Percentiles rank a stretch among this genome's conserved stretches.
These are phyloP conservation scores for Pseudogymnoascus verrucosus DNA, from an alignment of 2,329 filamentous ascomycete species.

Conservation along the genomic window DNA sequence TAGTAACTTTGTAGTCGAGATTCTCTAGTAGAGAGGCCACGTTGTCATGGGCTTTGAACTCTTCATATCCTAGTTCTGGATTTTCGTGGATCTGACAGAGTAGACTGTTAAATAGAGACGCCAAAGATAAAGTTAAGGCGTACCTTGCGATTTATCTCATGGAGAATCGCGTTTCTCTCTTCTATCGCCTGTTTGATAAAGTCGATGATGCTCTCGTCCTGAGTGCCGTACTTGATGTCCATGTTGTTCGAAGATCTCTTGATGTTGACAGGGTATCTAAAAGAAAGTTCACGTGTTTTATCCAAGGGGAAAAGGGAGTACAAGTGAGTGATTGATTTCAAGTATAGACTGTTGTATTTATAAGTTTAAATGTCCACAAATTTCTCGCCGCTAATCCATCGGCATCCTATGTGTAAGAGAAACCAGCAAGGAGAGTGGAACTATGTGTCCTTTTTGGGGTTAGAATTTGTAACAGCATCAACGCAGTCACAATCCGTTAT, in stretches of 20 bases:
- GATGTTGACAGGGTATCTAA: background rate
- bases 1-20: constrained; percentile 39
- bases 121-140: background rate
- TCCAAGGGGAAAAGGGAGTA: background rate
- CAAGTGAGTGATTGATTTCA: constrained; percentile 10
- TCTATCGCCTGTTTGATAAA: background rate
- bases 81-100: constrained; percentile 35
- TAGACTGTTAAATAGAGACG: background rate
- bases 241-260: background rate
- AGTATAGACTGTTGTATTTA: background rate
- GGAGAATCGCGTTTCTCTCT: background rate
- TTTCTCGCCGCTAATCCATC: background rate
- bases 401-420: background rate
- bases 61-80: constrained; percentile 44
- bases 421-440: background rate
- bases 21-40: constrained; percentile 37
- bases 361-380: background rate
- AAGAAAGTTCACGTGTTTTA: background rate
- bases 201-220: background rate
- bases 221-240: background rate
- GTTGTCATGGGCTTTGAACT: constrained; percentile 42
- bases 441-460: background rate
- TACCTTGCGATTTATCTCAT: constrained; percentile 6
- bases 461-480: background rate
- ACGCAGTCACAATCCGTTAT: background rate